Evolutionary conservation across 2,329 filamentous ascomycete species (phyloP).

Genomic region (Rutstroemia sp.): DNA sequence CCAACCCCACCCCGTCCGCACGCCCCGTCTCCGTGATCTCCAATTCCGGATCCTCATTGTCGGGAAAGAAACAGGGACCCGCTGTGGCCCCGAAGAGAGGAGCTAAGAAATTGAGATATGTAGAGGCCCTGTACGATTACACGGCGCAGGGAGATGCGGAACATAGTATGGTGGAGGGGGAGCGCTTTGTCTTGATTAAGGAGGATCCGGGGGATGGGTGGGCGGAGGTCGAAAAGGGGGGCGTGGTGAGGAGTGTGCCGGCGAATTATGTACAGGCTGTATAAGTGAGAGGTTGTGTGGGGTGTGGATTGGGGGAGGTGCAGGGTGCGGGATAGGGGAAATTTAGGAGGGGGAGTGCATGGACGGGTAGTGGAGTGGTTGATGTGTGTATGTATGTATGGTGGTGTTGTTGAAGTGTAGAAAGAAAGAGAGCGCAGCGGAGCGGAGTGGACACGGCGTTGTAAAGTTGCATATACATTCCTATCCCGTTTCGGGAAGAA

Average conservation of each 20-base stretch:
- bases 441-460: no score
- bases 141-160: constrained; percentile 77
- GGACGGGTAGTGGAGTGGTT: no score
- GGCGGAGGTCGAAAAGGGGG: constrained; percentile 93
- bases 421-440: no score
- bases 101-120: constrained; percentile 89
- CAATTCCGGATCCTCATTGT: constrained; percentile 64
- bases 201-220: constrained; percentile 89
- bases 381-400: no score
- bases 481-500: no score
- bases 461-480: no score
- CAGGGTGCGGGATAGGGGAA: no score
- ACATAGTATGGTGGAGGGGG: constrained; percentile 84
- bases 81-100: constrained; percentile 85
- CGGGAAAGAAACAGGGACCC: constrained; percentile 31
- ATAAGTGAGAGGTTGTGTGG: neutral
- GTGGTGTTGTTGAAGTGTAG: no score
- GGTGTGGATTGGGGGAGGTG: neutral
- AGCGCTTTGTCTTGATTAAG: constrained; percentile 83
- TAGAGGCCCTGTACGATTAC: constrained; percentile 90
- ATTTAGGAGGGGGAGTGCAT: no score
- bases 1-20: constrained; percentile 35
- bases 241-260: constrained; percentile 79
- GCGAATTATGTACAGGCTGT: constrained; percentile 77
- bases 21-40: constrained; percentile 70